Evolutionary conservation across 2,329 filamentous ascomycete species (phyloP).

Genomic region (Beauveria pseudobassiana): DNA sequence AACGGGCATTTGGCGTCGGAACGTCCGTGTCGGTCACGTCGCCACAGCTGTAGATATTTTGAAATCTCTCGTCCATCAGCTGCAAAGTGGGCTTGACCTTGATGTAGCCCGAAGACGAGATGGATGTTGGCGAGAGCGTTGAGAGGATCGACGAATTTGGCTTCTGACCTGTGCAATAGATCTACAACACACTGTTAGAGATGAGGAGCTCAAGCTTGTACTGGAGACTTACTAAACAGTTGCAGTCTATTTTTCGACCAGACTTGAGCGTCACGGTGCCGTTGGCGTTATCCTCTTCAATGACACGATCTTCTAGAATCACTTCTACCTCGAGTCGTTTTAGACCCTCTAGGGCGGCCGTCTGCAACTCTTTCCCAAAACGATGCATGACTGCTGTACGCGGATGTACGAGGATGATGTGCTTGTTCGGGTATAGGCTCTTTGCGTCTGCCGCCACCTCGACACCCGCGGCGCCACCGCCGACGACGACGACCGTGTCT

Average conservation of each 20-base stretch:
- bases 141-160: constrained; percentile 45
- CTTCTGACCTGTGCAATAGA: constrained; percentile 52
- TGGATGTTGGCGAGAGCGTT: constrained; percentile 32
- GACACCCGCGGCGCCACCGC: constrained; percentile 55
- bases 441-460: constrained; percentile 55
- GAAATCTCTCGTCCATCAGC: constrained; percentile 37
- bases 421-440: constrained; percentile 46
- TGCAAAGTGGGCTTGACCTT: constrained; percentile 50
- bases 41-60: constrained; percentile 54
- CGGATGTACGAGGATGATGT: constrained; percentile 51
- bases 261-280: constrained; percentile 37
- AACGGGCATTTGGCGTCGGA: constrained; percentile 44
- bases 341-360: constrained; percentile 33
- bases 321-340: constrained; percentile 40
- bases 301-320: constrained; percentile 42
- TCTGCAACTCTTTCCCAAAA: constrained; percentile 38
- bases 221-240: constrained; percentile 37
- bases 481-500: constrained; percentile 41
- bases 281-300: constrained; percentile 27
- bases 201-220: background rate
- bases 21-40: constrained; percentile 50
- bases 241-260: constrained; percentile 37
- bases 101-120: constrained; percentile 42
- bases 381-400: constrained; percentile 43
- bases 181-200: constrained; percentile 6